A percentile compares a stretch with the other conserved stretches of the same genome.
phyloP scores from a whole-genome alignment of 2,329 filamentous ascomycete species.

The Arthrobotrys conoides region DNA sequence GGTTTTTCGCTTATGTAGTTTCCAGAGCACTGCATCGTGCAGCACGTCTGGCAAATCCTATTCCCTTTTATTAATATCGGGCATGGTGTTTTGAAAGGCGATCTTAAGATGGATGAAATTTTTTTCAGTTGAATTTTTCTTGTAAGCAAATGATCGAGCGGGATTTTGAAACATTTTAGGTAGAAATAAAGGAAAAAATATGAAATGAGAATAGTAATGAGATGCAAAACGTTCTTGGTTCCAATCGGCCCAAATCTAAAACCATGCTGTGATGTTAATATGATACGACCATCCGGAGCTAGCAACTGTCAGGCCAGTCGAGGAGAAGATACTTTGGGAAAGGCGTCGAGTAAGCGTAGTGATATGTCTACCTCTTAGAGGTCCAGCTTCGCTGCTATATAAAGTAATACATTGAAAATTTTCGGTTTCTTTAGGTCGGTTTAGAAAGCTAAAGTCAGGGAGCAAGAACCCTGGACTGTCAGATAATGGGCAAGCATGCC shows the following conservation, averaged over 20 bases:
- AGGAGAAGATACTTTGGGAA: constrained; percentile 47
- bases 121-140: constrained; percentile 32
- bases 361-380: constrained; percentile 61
- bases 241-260: constrained; percentile 29
- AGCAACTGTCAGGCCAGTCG: constrained; percentile 34
- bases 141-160: constrained; percentile 42
- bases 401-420: constrained; percentile 50
- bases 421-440: constrained; percentile 12
- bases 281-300: constrained; percentile 3
- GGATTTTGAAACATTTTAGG: constrained; percentile 44
- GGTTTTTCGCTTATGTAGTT: constrained; percentile 58
- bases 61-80: constrained; percentile 31
- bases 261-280: constrained; percentile 13
- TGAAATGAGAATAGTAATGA: constrained; percentile 30
- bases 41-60: constrained; percentile 36
- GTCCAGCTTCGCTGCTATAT: constrained; percentile 61
- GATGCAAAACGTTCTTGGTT: constrained; percentile 35
- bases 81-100: constrained; percentile 51
- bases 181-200: constrained; percentile 25
- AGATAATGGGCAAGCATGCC: constrained; percentile 11
- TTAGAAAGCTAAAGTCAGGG: constrained; percentile 5
- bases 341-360: constrained; percentile 48
- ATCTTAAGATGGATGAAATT: constrained; percentile 45
- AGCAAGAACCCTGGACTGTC: not conserved
- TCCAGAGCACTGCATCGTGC: constrained; percentile 55